Evolutionary conservation across 106 monocot genomes (phyloP).

Genomic region (Phalaenopsis aphrodite): DNA sequence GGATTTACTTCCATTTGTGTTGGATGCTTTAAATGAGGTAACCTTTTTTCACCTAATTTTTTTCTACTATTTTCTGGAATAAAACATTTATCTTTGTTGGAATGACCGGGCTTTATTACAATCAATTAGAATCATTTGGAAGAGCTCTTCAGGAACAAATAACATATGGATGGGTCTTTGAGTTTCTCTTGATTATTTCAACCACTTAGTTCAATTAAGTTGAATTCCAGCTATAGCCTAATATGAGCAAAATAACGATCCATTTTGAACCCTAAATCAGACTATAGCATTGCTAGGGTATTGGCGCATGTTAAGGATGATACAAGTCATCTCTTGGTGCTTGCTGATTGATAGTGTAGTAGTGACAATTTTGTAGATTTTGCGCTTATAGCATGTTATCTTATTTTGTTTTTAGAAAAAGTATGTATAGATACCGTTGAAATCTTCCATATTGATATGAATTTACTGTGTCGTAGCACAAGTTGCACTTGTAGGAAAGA

Average conservation of each 20-base stretch:
- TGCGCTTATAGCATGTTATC: not conserved
- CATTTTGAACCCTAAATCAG: no score
- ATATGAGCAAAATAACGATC: no score
- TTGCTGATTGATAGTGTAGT: not conserved
- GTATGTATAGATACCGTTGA: not conserved
- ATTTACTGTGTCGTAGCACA: no score
- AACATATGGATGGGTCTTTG: not conserved
- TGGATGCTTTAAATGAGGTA: constrained; percentile 86
- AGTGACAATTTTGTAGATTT: not conserved
- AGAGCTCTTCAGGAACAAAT: not conserved
- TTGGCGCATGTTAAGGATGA: not conserved
- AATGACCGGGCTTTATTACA: not conserved
- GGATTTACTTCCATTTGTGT: constrained; percentile 68
- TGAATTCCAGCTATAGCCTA: no score
- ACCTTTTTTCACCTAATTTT: constrained; percentile 1
- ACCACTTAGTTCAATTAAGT: not conserved
- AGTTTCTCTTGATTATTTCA: not conserved
- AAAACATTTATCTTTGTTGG: not conserved
- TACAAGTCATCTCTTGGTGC: not conserved
- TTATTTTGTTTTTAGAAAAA: not conserved
- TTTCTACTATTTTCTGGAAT: constrained; percentile 2
- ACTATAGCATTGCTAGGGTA: no score
- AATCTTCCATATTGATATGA: not conserved
- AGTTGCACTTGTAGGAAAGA: no score
- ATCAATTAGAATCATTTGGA: not conserved